Base-by-base conservation (phyloP, 2,329 filamentous ascomycete species). In the Cladophialophora yegresii region DNA sequence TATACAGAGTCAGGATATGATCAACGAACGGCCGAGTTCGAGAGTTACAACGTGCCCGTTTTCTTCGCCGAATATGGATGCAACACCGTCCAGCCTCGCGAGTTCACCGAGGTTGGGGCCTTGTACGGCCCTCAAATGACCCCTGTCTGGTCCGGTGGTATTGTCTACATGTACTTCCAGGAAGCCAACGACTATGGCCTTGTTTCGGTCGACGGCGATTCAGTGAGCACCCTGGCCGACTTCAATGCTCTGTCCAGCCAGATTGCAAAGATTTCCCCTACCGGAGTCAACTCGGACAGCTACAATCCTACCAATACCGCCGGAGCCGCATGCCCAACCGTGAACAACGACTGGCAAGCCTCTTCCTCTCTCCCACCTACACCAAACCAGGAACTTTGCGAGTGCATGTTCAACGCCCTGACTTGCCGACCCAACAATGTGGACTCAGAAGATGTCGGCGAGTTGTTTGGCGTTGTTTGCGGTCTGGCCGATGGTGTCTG, bases 51-150 rank as follows among this genome's bases (percentile, higher is more conserved):
- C 9, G 91, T 98, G 2, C 95, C 95, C 54, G 90, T 92, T 73
- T 99, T 99, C 88, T 97, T 99, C 77, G 95, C 95, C 70, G 95
- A 99, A 81, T 99, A 99, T 75, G 95, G 95, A 72, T 99, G 95
- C 88, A 98, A 96, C 81, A 82, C 82, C 51, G 83, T 79, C 75
- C 82, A 84, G 50, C 87, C 85, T 66, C 91, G 95, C 79, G 83
- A 85, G 66, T 99, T 96, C 81, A 86, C 90, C 66, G 96, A 99
- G 77, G 93, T 96, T 50, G 82, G 80, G 51, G 89, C 90, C 60
- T 86, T 99, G 9, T 99, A 90, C 80, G 87, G 88, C 59, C 75
- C 83, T 65, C 76, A 92, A 66, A 99, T 99, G 95, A 90, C 87
- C 30, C 78, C 79, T 9, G 91, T 96, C 74, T 95, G 95, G 87